Percentiles rank a stretch among this genome's conserved stretches.
phyloP scores from a whole-genome alignment of 306 rosid genomes.

The Boehmeria nivea region DNA sequence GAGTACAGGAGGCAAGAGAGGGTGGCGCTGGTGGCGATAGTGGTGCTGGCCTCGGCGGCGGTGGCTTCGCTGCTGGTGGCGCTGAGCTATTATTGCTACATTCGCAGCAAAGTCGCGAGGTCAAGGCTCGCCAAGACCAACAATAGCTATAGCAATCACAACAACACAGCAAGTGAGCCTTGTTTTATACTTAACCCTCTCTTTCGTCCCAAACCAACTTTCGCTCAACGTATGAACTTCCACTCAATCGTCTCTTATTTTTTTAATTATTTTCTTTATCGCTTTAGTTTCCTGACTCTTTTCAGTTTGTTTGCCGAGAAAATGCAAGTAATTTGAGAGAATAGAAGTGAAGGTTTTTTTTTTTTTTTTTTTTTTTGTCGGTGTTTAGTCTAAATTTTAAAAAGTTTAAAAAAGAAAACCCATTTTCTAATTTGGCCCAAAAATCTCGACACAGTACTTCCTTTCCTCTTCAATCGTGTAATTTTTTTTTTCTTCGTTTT shows the following conservation, averaged over 20 bases:
- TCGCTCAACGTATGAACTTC: conserved; percentile 3
- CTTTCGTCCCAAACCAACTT: conserved; percentile 9
- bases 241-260: not conserved
- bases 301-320: too few species aligned
- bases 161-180: conserved; percentile 37
- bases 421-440: not conserved
- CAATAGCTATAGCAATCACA: not conserved
- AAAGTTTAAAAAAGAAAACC: too few species aligned
- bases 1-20: conserved; percentile 55
- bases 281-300: not conserved
- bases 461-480: too few species aligned
- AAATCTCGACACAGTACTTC: too few species aligned
- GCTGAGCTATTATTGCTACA: conserved; percentile 81
- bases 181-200: conserved; percentile 12
- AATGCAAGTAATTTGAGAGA: not conserved
- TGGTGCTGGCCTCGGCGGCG: conserved; percentile 66
- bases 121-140: conserved; percentile 47
- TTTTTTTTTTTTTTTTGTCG: too few species aligned
- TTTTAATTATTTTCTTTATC: not conserved
- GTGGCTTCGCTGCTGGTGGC: conserved; percentile 68
- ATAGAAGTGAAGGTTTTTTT: not conserved
- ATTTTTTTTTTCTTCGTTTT: not conserved
- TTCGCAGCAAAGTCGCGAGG: conserved; percentile 61
- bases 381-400: too few species aligned
- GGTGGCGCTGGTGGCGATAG: conserved; percentile 42